These are phyloP conservation scores for Pelargonium fulgidum DNA, from an alignment of 441 rosid genomes.

Conservation along the genomic window DNA sequence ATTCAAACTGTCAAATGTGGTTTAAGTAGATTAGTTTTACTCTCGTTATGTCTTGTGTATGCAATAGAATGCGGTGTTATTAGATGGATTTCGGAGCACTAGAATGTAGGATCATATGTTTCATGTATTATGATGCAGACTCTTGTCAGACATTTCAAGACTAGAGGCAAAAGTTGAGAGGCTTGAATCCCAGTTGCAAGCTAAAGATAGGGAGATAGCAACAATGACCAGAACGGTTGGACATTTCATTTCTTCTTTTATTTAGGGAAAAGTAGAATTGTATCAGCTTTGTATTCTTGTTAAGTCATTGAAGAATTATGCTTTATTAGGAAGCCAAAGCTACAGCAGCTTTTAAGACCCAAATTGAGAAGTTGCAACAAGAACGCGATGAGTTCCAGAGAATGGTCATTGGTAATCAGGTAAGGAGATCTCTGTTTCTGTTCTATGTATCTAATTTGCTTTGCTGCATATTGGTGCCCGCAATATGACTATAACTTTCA, in stretches of 20 bases:
- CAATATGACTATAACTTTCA: background rate
- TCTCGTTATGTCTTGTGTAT: background rate
- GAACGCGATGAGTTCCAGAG: slow-evolving; percentile 97
- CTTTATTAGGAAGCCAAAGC: slow-evolving; percentile 76
- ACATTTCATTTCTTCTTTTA: slow-evolving; percentile 17
- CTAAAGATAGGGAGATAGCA: slow-evolving; percentile 92
- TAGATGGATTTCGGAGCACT: background rate
- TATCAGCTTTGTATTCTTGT: slow-evolving; percentile 11
- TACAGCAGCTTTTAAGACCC: slow-evolving; percentile 82
- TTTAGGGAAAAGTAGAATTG: background rate
- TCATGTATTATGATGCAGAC: slow-evolving; percentile 30
- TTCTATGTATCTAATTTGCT: slow-evolving; percentile 9
- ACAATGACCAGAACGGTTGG: slow-evolving; percentile 86
- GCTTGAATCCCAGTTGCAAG: slow-evolving; percentile 69
- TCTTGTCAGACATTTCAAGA: slow-evolving; percentile 80
- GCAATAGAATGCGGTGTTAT: background rate
- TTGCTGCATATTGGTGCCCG: background rate
- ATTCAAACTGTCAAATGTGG: no score
- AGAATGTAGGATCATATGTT: background rate
- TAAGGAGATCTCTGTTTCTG: slow-evolving; percentile 26
- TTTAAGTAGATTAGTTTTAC: background rate
- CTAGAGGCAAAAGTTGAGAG: slow-evolving; percentile 95
- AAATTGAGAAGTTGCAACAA: slow-evolving; percentile 87
- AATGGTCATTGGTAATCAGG: slow-evolving; percentile 99
- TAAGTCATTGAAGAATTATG: slow-evolving; percentile 14